Evolutionary conservation across 768 basidiomycete genomes (phyloP).

Genomic region (Goffeauzyma gilvescens): DNA sequence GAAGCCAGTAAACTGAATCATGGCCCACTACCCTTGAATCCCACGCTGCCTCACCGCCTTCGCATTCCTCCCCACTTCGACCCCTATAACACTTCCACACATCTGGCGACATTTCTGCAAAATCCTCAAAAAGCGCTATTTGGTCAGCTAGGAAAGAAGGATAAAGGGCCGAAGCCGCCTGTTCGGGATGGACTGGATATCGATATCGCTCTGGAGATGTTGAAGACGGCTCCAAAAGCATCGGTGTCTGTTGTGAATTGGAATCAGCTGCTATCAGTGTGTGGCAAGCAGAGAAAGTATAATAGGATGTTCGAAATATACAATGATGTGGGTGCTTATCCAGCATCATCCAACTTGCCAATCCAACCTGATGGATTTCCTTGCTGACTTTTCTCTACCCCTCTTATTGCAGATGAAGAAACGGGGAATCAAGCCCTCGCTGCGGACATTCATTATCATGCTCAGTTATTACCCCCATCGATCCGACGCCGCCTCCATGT

Average conservation of each 20-base stretch:
- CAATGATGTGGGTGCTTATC: constrained; percentile 18
- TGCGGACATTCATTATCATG: constrained; percentile 18
- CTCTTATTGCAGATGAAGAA: constrained; percentile 27
- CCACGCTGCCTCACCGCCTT: no score
- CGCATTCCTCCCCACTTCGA: no score
- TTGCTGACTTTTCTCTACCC: not conserved
- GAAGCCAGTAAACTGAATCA: no score
- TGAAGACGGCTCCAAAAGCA: constrained; percentile 7
- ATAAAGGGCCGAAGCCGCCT: not conserved
- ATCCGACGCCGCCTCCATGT: not conserved
- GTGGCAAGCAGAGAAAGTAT: constrained; percentile 16
- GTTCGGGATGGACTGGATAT: not conserved
- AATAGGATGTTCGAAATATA: constrained; percentile 22
- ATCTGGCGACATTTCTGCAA: no score
- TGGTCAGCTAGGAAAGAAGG: no score
- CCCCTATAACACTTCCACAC: not conserved
- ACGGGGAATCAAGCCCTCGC: constrained; percentile 17
- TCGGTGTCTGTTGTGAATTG: constrained; percentile 19
- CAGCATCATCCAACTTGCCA: not conserved
- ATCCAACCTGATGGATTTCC: not conserved
- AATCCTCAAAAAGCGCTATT: no score
- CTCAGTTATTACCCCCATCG: constrained; percentile 14
- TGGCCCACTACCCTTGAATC: no score
- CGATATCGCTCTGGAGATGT: not conserved
- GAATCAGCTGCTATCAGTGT: constrained; percentile 16